Evolutionary conservation across 768 basidiomycete genomes (phyloP), one percentile per base, ranked within the genome.

Genomic region (Podaxis sp.): DNA sequence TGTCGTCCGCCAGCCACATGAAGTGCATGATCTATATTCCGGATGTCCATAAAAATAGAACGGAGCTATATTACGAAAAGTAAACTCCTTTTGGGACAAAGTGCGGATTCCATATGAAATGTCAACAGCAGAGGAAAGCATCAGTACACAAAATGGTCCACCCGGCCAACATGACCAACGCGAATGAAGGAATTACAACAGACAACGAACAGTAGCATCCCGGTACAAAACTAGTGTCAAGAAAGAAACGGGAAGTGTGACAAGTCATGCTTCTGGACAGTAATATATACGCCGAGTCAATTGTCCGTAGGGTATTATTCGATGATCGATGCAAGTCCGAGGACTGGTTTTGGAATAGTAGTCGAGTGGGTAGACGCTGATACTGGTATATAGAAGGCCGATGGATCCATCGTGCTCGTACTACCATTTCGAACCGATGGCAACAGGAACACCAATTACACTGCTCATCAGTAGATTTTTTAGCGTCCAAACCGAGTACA

Each of bases 401-500:
- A 8, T 28, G 8, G 13, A 36, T 38, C 49, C 24, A 33, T 38
- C 17, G 33, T 37, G 49, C 58, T 37, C 33, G 17, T 37, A 59
- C 22, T 49, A 13, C 49, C 12, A 54, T 15, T 36, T 28, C 20
- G 54, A 38, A 26, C 28, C 51, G 22, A 41, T 28, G 12, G 11
- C 20, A 37, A 49, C 26, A 49, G 50, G 33, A 17, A 46, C 40
- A 58, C 41, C 46, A 56, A 56, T 50, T 58, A 58, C 50, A 49
- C 57, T 22, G 20, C 48, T 36, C 48, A 48, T 58, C 48, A 59
- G 58, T 51, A 50, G 10, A 38, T 28, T 50, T 40, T 50, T 36
- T 51, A 17, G 44, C 13, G 58, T 59, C 58, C 58, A 15, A 59
- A 50, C 37, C 7, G 50, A 62, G 26, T 24, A 53, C 37, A 38